These are phyloP conservation scores for Ustilago lituana DNA, from an alignment of 1,284 basidiomycete species.

Conservation along the genomic window DNA sequence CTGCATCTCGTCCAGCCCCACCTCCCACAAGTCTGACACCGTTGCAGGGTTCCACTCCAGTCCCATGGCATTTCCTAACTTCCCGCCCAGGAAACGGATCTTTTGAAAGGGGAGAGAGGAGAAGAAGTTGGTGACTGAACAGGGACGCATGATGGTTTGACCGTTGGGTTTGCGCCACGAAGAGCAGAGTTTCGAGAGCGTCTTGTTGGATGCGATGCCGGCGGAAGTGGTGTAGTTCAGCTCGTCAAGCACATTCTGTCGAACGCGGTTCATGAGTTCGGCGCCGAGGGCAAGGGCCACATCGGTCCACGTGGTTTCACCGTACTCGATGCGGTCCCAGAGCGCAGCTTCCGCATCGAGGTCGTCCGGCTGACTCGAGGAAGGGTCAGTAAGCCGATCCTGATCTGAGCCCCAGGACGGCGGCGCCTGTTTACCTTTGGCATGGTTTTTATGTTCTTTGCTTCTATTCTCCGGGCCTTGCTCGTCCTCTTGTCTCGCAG, in stretches of 20 bases:
- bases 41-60: constrained; percentile 83
- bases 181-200: constrained; percentile 82
- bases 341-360: constrained; percentile 40
- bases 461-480: no score
- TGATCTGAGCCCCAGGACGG: constrained; percentile 29
- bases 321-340: constrained; percentile 45
- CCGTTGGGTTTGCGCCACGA: constrained; percentile 59
- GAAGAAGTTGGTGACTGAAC: constrained; percentile 52
- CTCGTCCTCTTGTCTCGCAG: neutral
- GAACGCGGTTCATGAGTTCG: constrained; percentile 82
- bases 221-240: constrained; percentile 95
- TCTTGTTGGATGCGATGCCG: constrained; percentile 93
- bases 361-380: constrained; percentile 40
- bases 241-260: constrained; percentile 76
- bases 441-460: constrained; percentile 32
- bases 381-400: constrained; percentile 36
- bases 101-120: constrained; percentile 53
- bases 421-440: constrained; percentile 40
- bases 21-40: constrained; percentile 76
- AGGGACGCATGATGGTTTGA: constrained; percentile 60
- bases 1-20: constrained; percentile 79
- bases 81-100: constrained; percentile 93
- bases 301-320: constrained; percentile 82
- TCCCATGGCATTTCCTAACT: constrained; percentile 87
- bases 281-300: constrained; percentile 88